These are phyloP conservation scores for Chenopodium album DNA, from an alignment of 148 eudicot species.

Conservation along the genomic window DNA sequence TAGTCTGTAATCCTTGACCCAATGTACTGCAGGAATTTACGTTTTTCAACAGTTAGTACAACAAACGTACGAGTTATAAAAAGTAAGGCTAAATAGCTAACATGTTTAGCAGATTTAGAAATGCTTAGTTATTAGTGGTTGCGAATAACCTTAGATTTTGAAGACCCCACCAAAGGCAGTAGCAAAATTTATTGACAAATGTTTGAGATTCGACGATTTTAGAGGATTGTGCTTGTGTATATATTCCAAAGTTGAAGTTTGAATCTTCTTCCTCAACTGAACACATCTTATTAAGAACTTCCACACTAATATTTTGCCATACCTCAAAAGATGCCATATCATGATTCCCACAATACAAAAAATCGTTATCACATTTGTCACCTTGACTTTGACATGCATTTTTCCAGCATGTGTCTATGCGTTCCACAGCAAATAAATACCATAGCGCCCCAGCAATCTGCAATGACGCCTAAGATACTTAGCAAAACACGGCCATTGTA, in stretches of 20 bases:
- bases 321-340: slow-evolving; percentile 29
- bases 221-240: slow-evolving; percentile 70
- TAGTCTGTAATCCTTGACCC: slow-evolving; percentile 94
- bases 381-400: slow-evolving; percentile 52
- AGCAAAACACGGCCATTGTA: neutral
- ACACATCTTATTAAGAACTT: slow-evolving; percentile 48
- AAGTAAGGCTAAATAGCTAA: neutral
- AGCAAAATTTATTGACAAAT: slow-evolving; percentile 74
- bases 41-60: neutral
- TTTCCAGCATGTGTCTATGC: slow-evolving; percentile 85
- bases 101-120: neutral
- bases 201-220: slow-evolving; percentile 53
- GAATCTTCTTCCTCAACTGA: slow-evolving; percentile 43
- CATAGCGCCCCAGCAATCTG: slow-evolving; percentile 96
- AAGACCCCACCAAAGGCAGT: slow-evolving; percentile 98
- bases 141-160: slow-evolving; percentile 80
- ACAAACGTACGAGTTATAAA: neutral
- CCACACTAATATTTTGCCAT: slow-evolving; percentile 56
- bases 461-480: slow-evolving; percentile 16
- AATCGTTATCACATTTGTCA: slow-evolving; percentile 33
- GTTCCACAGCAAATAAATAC: slow-evolving; percentile 87
- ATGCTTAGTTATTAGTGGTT: neutral
- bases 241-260: slow-evolving; percentile 88
- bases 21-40: slow-evolving; percentile 59
- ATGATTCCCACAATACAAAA: slow-evolving; percentile 75